These are phyloP conservation scores for Strobilomyces echinocephalus DNA, from an alignment of 768 basidiomycete genomes.

Conservation along the genomic window DNA sequence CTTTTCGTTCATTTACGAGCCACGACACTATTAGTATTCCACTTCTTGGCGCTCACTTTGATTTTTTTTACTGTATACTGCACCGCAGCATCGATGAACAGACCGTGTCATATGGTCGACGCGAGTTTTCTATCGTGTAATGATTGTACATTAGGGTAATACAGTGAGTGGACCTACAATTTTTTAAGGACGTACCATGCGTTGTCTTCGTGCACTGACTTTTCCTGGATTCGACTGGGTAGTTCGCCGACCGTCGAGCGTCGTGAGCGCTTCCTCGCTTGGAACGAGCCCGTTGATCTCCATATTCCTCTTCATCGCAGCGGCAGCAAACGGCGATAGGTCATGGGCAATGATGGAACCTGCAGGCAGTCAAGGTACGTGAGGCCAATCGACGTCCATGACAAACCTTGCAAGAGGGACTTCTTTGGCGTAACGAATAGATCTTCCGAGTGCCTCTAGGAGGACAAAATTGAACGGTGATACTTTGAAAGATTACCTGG, in stretches of 20 bases:
- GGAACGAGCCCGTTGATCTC: constrained; percentile 69
- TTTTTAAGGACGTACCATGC: constrained; percentile 61
- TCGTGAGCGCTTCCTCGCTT: constrained; percentile 20
- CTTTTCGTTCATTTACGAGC: too few species aligned
- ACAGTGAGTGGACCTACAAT: not conserved
- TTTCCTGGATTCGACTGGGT: constrained; percentile 37
- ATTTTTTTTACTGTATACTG: too few species aligned
- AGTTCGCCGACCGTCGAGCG: constrained; percentile 7
- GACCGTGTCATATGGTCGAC: constrained; percentile 99
- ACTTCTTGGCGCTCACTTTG: too few species aligned
- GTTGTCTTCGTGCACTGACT: constrained; percentile 88
- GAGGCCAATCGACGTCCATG: not conserved
- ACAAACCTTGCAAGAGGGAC: constrained; percentile 84
- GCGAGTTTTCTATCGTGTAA: constrained; percentile 59
- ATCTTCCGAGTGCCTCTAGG: constrained; percentile 90
- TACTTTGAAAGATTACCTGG: constrained; percentile 33
- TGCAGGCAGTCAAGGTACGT: constrained; percentile 42
- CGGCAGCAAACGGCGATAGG: constrained; percentile 73
- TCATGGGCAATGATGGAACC: constrained; percentile 95
- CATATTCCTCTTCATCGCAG: constrained; percentile 83
- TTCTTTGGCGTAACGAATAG: constrained; percentile 97
- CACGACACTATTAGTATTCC: too few species aligned
- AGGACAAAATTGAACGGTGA: constrained; percentile 63
- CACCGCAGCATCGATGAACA: constrained; percentile 93
- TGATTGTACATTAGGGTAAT: constrained; percentile 91